Conservation (phyloP, 1,139 yeast species). For the Protomyces pachydermus region DNA sequence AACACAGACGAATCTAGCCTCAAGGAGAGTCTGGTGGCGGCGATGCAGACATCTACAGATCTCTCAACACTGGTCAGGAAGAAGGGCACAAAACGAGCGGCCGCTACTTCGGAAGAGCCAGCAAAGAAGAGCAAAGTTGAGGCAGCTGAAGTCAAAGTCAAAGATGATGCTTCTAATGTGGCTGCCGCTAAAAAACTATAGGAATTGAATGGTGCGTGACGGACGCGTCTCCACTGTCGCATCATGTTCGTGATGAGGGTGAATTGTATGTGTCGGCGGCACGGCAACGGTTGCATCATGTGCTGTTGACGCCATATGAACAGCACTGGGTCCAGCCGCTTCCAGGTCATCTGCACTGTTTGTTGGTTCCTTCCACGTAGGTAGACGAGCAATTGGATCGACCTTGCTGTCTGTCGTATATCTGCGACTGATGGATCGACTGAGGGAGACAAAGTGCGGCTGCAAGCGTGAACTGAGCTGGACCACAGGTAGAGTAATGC, state of each 20-base stretch:
- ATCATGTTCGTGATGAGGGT: neutral
- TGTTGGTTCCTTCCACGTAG: neutral
- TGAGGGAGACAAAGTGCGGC: neutral
- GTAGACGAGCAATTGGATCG: neutral
- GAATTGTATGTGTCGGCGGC: neutral
- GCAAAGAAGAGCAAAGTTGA: neutral
- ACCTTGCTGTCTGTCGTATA: neutral
- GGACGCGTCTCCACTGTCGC: neutral
- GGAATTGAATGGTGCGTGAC: neutral
- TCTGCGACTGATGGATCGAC: neutral
- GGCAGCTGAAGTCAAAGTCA: neutral
- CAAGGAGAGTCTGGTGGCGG: constrained; percentile 39
- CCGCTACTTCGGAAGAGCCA: neutral
- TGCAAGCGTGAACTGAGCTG: constrained; percentile 12
- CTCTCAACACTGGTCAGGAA: constrained; percentile 32
- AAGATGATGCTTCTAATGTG: no score
- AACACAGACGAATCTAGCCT: constrained; percentile 34
- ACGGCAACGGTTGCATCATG: neutral
- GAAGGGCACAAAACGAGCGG: constrained; percentile 16
- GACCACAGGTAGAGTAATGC: constrained; percentile 36
- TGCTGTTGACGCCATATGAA: neutral
- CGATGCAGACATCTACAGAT: constrained; percentile 37
- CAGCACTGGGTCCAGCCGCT: neutral
- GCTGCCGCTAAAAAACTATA: neutral
- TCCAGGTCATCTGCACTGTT: neutral